Evolutionary conservation across 352 stramenopile species (phyloP).

Genomic region (Phytopythium litorale): DNA sequence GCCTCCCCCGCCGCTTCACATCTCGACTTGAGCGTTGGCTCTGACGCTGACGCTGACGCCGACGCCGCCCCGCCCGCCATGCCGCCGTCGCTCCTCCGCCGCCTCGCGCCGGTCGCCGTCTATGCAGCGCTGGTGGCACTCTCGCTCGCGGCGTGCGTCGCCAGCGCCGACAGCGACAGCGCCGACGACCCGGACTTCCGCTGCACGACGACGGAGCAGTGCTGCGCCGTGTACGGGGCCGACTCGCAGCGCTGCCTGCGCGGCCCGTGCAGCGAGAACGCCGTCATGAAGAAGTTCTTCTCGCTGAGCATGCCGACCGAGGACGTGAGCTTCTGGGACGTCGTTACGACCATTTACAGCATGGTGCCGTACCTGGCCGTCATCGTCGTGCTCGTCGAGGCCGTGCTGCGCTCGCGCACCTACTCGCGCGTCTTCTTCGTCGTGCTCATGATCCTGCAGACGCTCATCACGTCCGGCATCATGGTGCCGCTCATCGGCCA

Average conservation of each 20-base stretch:
- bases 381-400: conserved; percentile 33
- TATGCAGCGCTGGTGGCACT: neutral
- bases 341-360: conserved; percentile 36
- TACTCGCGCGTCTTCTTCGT: conserved; percentile 39
- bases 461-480: conserved; percentile 36
- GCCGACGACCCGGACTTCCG: conserved; percentile 16
- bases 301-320: conserved; percentile 39
- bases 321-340: conserved; percentile 36
- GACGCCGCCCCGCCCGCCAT: neutral
- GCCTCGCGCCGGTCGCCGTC: neutral
- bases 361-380: conserved; percentile 43
- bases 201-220: conserved; percentile 32
- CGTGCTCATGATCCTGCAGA: conserved; percentile 30
- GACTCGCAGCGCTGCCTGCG: conserved; percentile 39
- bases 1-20: neutral
- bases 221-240: conserved; percentile 34
- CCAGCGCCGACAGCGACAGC: conserved; percentile 1
- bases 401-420: conserved; percentile 24
- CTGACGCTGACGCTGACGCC: too few relatives aligned
- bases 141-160: neutral
- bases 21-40: neutral
- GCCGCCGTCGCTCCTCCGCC: neutral
- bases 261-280: conserved; percentile 28
- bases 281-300: conserved; percentile 48
- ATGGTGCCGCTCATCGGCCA: conserved; percentile 25